A percentile compares a stretch with the other conserved stretches of the same genome.
Evolutionary conservation across 805 yeast species (phyloP).

Genomic region (Kodamaea restingae): DNA sequence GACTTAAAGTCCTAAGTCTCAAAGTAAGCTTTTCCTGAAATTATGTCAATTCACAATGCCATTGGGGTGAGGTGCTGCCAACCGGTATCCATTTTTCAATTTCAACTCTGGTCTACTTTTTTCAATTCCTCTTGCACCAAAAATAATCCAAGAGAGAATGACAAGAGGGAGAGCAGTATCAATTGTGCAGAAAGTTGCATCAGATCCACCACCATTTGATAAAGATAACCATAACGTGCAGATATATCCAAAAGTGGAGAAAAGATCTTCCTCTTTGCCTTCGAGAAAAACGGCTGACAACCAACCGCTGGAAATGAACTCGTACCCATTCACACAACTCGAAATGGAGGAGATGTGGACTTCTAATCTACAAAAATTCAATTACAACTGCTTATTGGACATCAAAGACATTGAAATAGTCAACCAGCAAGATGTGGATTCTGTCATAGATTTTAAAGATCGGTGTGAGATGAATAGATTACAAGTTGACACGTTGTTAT

Average conservation of each 20-base stretch:
- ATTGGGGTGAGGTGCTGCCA: too few relatives aligned
- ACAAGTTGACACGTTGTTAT: slow-evolving; percentile 32
- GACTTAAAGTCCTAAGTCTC: too few relatives aligned
- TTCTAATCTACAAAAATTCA: slow-evolving; percentile 34
- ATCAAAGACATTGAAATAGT: slow-evolving; percentile 38
- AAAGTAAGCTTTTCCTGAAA: too few relatives aligned
- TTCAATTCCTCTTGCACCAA: neutral
- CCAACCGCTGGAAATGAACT: neutral
- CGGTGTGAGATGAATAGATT: slow-evolving; percentile 22
- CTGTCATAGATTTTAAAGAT: slow-evolving; percentile 34
- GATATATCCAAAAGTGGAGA: neutral
- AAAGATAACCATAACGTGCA: slow-evolving; percentile 17
- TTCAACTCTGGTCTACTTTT: neutral
- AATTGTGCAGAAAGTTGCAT: slow-evolving; percentile 59
- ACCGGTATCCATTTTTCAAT: too few relatives aligned
- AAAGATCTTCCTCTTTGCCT: slow-evolving; percentile 1
- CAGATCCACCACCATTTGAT: slow-evolving; percentile 41
- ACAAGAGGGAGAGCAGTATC: slow-evolving; percentile 54
- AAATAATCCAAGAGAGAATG: slow-evolving; percentile 17
- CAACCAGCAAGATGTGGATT: slow-evolving; percentile 34
- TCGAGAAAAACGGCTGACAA: neutral
- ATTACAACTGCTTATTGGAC: slow-evolving; percentile 39
- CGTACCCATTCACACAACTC: slow-evolving; percentile 33
- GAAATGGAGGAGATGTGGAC: slow-evolving; percentile 23
- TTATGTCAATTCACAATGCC: too few relatives aligned